These are phyloP conservation scores for Neocucurbitaria cava DNA, from an alignment of 2,329 filamentous ascomycete genomes.

Conservation along the genomic window DNA sequence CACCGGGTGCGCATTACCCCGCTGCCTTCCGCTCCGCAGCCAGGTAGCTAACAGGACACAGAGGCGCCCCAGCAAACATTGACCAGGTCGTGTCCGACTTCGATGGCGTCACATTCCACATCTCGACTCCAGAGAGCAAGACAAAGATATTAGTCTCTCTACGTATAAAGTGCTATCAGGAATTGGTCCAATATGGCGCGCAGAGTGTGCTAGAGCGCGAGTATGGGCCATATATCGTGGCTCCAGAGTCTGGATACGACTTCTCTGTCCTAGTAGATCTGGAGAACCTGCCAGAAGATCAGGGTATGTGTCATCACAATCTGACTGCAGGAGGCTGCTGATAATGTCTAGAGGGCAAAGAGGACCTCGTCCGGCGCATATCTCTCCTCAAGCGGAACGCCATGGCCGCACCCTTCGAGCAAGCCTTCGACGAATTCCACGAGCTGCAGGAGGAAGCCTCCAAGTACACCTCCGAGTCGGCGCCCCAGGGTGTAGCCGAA, in stretches of 20 bases:
- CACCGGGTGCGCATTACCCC: conserved; percentile 69
- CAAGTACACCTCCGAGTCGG: conserved; percentile 91
- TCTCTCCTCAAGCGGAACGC: conserved; percentile 95
- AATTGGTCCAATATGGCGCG: conserved; percentile 92
- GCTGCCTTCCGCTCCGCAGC: conserved; percentile 37
- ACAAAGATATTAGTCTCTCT: conserved; percentile 94
- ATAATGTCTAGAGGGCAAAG: conserved; percentile 71
- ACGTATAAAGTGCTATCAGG: conserved; percentile 91
- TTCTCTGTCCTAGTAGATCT: conserved; percentile 93
- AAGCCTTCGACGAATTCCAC: conserved; percentile 93
- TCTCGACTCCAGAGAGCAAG: conserved; percentile 94
- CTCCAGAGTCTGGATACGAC: conserved; percentile 89
- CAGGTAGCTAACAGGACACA: conserved; percentile 54
- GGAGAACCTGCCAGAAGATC: conserved; percentile 81
- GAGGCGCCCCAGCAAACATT: conserved; percentile 84
- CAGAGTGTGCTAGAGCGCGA: conserved; percentile 90
- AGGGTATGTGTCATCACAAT: conserved; percentile 59
- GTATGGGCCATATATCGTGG: conserved; percentile 89
- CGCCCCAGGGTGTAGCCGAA: conserved; percentile 87
- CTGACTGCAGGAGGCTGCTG: conserved; percentile 16
- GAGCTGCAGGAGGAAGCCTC: conserved; percentile 85
- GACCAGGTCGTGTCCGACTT: conserved; percentile 99
- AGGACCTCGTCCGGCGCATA: conserved; percentile 85
- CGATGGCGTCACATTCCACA: conserved; percentile 97
- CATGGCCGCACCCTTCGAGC: conserved; percentile 98